Base-by-base conservation (phyloP, 2,329 filamentous ascomycete species). In the Diplodia corticola region DNA sequence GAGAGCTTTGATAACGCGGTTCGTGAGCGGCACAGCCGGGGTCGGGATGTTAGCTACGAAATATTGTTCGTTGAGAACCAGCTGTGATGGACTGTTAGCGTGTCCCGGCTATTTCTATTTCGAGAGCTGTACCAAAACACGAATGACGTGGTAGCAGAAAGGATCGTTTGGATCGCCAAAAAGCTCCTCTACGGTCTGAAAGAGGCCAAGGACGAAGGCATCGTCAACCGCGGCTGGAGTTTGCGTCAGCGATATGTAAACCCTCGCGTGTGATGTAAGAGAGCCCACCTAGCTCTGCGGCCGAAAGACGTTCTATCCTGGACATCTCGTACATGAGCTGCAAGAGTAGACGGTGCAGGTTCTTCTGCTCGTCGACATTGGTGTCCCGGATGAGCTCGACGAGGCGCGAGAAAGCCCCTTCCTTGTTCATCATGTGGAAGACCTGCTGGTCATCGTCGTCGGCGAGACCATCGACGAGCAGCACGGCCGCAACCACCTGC, bases 21-120 rank as follows among this genome's bases (percentile, higher is more conserved):
- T 99, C 4, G 95, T 98, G 66, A 96, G 79, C 4, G 86, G 85
- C 74, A 71, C 51, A 70, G 74, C 70, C 72, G 76, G 71, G 73
- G 77, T 70, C 73, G 69, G 51, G 81, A 76, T 83, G 85, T 91
- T 71, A 28, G 84, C 85, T 65, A 98, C 89, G 91, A 99, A 96
- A 79, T 97, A 99, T 79, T 99, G 95, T 78, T 99, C 95, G 78
- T 99, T 99, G 70, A 99, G 81, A 30, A 98, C 93, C 72, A 99
- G 86, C 92, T 96, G 70, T 60, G 15, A 51, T 37, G 20, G 20
- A 64, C 28, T 50, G 64, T 69, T 46, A 70, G 63, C 17, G 40
- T 37, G 4, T 2, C 40, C 26, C 24, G 35, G 35, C 3, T 3
- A 17, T 3, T 17, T 20, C 4, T 10, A 20, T 22, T 4, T 20